phyloP scores from a whole-genome alignment of 2,329 filamentous ascomycete species.

The Phaeosphaeriaceae sp. region DNA sequence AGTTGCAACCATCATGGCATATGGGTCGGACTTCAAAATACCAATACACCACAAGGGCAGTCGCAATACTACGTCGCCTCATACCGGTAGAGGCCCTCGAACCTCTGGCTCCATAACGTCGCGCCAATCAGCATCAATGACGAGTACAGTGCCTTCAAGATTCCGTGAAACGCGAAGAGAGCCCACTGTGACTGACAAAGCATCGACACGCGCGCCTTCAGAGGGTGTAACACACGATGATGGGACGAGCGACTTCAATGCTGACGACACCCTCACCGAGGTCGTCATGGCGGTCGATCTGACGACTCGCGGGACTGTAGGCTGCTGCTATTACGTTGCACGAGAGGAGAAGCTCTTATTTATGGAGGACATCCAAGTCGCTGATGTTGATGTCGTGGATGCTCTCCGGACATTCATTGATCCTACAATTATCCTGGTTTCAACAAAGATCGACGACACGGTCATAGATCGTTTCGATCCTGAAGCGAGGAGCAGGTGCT shows the following conservation, averaged over 20 bases:
- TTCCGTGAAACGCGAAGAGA: neutral
- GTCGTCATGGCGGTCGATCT: constrained; percentile 83
- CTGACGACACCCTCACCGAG: constrained; percentile 65
- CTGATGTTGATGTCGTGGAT: constrained; percentile 68
- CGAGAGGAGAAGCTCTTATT: constrained; percentile 74
- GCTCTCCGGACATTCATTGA: constrained; percentile 66
- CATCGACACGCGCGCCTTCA: constrained; percentile 6
- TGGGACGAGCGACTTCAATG: constrained; percentile 39
- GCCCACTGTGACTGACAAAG: neutral
- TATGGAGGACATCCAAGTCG: constrained; percentile 76
- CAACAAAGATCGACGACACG: constrained; percentile 62
- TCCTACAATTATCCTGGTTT: constrained; percentile 66
- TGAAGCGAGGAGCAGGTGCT: constrained; percentile 46
- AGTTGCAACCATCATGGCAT: constrained; percentile 20
- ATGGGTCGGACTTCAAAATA: constrained; percentile 9
- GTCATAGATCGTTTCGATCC: constrained; percentile 55
- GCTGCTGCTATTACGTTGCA: constrained; percentile 83
- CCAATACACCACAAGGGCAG: constrained; percentile 15
- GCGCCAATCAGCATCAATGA: constrained; percentile 16
- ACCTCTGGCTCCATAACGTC: constrained; percentile 11
- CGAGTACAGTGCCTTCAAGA: constrained; percentile 1
- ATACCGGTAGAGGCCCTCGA: constrained; percentile 8
- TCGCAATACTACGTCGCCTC: constrained; percentile 4
- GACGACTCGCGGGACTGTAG: constrained; percentile 72
- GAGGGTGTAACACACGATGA: constrained; percentile 2